These are phyloP conservation scores for Plasmodium ovale DNA, from an alignment of 169 alveolate genomes.

Conservation along the genomic window DNA sequence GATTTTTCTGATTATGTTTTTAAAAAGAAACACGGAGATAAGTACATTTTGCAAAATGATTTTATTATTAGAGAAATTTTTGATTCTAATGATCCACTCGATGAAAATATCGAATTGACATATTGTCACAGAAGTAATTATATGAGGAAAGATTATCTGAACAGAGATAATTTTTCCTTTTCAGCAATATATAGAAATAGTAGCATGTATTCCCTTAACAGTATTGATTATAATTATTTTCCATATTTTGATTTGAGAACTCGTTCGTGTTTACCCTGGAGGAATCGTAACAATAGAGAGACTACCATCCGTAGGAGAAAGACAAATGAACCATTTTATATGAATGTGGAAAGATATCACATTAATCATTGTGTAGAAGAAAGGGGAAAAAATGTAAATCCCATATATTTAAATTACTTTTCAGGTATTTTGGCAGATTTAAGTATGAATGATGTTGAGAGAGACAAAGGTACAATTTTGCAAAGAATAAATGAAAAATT, in stretches of 20 bases:
- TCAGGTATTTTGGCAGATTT: slow-evolving; percentile 1
- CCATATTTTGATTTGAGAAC: not conserved
- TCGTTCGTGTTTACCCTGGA: not conserved
- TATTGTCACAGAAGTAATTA: not conserved
- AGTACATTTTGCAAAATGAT: slow-evolving; percentile 39
- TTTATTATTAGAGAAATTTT: slow-evolving; percentile 42
- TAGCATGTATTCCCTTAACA: not conserved
- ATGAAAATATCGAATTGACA: too few species aligned
- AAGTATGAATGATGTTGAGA: not conserved
- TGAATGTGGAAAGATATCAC: not conserved
- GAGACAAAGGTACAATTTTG: slow-evolving; percentile 2
- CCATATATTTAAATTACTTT: slow-evolving; percentile 22
- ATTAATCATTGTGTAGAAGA: not conserved
- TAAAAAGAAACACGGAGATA: slow-evolving; percentile 29
- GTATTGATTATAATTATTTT: not conserved
- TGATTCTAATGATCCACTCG: not conserved
- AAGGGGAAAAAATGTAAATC: not conserved
- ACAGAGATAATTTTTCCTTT: not conserved
- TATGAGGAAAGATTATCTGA: not conserved
- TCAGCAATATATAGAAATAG: not conserved
- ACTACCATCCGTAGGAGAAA: not conserved
- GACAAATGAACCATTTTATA: slow-evolving; percentile 34
- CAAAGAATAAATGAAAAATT: slow-evolving; percentile 25
- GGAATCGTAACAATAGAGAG: not conserved
- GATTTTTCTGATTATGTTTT: slow-evolving; percentile 47